phyloP scores from a whole-genome alignment of 306 rosid species.

The Castanea sativa region DNA sequence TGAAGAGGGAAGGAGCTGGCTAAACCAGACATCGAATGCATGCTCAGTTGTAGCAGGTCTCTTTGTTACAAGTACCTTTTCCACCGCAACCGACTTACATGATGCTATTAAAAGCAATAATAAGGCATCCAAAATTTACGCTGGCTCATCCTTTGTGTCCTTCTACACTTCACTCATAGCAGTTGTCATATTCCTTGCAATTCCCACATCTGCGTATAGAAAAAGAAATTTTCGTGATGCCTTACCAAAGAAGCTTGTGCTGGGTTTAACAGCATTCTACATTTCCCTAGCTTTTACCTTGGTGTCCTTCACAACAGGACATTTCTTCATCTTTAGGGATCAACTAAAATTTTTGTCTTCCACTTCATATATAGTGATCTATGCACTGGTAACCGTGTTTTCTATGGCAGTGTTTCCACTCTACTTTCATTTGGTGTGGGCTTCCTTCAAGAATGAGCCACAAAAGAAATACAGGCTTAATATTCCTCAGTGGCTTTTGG shows the following conservation, averaged over 20 bases:
- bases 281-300: constrained; percentile 44
- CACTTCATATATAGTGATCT: constrained; percentile 27
- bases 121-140: constrained; percentile 22
- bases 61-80: constrained; percentile 47
- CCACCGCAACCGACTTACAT: constrained; percentile 35
- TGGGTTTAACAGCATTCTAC: constrained; percentile 44
- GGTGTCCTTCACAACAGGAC: constrained; percentile 40
- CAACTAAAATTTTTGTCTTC: constrained; percentile 15
- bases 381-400: constrained; percentile 36
- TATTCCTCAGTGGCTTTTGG: too few species aligned
- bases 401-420: constrained; percentile 43
- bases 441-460: constrained; percentile 23
- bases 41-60: constrained; percentile 58
- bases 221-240: constrained; percentile 30
- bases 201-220: constrained; percentile 38
- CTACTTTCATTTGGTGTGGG: constrained; percentile 37
- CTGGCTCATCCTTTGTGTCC: constrained; percentile 28
- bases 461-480: not conserved
- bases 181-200: constrained; percentile 49
- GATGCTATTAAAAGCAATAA: constrained; percentile 21
- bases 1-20: constrained; percentile 38
- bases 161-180: constrained; percentile 49
- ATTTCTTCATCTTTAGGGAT: constrained; percentile 37
- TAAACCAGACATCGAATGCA: constrained; percentile 36
- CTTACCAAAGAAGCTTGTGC: constrained; percentile 38